Conservation (phyloP, 768 basidiomycete species). For the Mycena alexandri region DNA sequence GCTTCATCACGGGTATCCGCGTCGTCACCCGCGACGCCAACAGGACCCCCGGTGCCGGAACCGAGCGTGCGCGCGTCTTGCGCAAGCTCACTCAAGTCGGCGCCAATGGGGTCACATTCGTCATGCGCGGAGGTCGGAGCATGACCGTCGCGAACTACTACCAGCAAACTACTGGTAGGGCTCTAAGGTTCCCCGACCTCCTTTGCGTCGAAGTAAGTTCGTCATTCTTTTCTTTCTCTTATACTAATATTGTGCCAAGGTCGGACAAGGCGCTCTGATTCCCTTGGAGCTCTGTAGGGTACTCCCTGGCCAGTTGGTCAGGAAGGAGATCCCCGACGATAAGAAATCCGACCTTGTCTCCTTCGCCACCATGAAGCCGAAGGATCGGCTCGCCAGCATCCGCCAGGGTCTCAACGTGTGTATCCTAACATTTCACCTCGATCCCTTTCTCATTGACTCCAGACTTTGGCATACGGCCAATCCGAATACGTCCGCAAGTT, state of each 20-base stretch:
- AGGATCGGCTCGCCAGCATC: conserved; percentile 69
- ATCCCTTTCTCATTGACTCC: neutral
- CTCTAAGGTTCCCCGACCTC: conserved; percentile 61
- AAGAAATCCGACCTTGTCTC: conserved; percentile 72
- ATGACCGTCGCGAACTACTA: conserved; percentile 60
- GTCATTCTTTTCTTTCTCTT: neutral
- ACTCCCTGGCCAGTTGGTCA: conserved; percentile 75
- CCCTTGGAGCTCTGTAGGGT: conserved; percentile 79
- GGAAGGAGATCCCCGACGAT: conserved; percentile 77
- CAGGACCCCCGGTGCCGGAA: conserved; percentile 27
- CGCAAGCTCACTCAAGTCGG: conserved; percentile 65
- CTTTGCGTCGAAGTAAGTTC: conserved; percentile 68
- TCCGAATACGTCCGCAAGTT: conserved; percentile 60
- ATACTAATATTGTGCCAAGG: conserved; percentile 50
- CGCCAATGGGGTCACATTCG: conserved; percentile 64
- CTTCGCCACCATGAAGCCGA: conserved; percentile 76
- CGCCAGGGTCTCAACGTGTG: conserved; percentile 64
- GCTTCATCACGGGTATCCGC: conserved; percentile 53
- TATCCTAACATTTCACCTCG: neutral
- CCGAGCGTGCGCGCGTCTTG: conserved; percentile 59
- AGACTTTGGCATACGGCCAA: conserved; percentile 57
- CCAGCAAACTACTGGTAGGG: conserved; percentile 35
- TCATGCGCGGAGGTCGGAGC: conserved; percentile 57
- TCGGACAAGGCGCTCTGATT: conserved; percentile 70
- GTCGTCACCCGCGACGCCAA: conserved; percentile 47